Evolutionary conservation across 2,329 filamentous ascomycete species (phyloP).

Genomic region (Monilinia fructicola): DNA sequence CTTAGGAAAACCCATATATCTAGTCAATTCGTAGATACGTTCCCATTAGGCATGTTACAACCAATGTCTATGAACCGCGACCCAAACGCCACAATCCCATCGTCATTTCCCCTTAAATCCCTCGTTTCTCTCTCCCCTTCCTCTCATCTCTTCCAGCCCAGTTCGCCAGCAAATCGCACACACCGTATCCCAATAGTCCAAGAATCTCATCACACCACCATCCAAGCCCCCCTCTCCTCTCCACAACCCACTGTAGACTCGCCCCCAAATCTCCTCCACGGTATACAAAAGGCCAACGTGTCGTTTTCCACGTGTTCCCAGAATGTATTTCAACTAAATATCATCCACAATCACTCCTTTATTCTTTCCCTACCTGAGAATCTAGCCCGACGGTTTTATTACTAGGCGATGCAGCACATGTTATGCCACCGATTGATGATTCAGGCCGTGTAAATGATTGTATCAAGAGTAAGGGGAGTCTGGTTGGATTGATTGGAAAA

Average conservation of each 20-base stretch:
- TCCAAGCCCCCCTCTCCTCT: no score
- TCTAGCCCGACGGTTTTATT: not conserved
- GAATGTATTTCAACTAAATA: not conserved
- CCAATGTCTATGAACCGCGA: not conserved
- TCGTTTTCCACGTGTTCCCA: no score
- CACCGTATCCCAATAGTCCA: no score
- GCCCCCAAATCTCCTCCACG: no score
- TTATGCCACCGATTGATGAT: not conserved
- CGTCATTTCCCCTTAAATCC: no score
- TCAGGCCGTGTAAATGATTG: not conserved
- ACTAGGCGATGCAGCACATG: not conserved
- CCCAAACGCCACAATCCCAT: not conserved
- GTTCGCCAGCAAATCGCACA: no score
- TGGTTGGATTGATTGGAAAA: not conserved
- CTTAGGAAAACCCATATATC: constrained; percentile 45
- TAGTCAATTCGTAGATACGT: constrained; percentile 27
- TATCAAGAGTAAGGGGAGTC: not conserved
- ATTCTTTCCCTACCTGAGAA: not conserved
- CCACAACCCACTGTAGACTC: no score
- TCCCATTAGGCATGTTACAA: constrained; percentile 23
- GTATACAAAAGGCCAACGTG: no score
- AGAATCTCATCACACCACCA: no score
- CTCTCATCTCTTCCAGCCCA: not conserved
- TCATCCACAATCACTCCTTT: not conserved
- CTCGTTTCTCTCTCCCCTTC: no score